Evolutionary conservation across 495 filamentous ascomycete genomes (phyloP).

Genomic region (Cetradonia linearis): DNA sequence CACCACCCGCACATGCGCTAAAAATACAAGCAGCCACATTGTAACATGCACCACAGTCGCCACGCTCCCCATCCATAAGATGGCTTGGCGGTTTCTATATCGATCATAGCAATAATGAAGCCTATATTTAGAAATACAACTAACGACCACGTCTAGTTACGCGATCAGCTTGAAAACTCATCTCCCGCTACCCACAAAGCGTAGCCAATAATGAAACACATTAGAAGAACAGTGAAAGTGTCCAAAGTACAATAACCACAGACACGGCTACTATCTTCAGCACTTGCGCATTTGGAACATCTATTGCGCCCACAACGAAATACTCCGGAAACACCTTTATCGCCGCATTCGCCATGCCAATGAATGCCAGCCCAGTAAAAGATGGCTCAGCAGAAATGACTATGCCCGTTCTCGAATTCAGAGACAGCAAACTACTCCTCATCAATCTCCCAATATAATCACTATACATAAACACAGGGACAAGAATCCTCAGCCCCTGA

Average conservation of each 20-base stretch:
- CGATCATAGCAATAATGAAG: slow-evolving; percentile 39
- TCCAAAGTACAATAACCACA: slow-evolving; percentile 56
- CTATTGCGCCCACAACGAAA: slow-evolving; percentile 28
- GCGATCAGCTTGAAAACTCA: slow-evolving; percentile 27
- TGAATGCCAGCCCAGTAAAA: slow-evolving; percentile 61
- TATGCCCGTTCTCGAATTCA: slow-evolving; percentile 49
- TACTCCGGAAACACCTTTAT: slow-evolving; percentile 28
- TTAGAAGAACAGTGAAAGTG: slow-evolving; percentile 64
- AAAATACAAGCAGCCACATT: slow-evolving; percentile 49
- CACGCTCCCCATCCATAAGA: slow-evolving; percentile 33
- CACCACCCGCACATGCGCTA: slow-evolving; percentile 45
- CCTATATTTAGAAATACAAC: slow-evolving; percentile 43
- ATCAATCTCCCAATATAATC: slow-evolving; percentile 51
- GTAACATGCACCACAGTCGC: slow-evolving; percentile 43
- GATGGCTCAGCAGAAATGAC: slow-evolving; percentile 62
- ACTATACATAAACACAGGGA: slow-evolving; percentile 40
- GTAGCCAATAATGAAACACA: slow-evolving; percentile 45
- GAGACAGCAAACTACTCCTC: slow-evolving; percentile 44
- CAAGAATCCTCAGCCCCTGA: slow-evolving; percentile 38
- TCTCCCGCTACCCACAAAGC: slow-evolving; percentile 41
- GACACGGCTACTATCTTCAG: slow-evolving; percentile 42
- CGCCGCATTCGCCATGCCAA: slow-evolving; percentile 47
- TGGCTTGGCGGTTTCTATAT: slow-evolving; percentile 33
- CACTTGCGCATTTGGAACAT: slow-evolving; percentile 28
- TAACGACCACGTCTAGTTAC: slow-evolving; percentile 35